phyloP scores from a whole-genome alignment of 768 basidiomycete genomes.

The Mycena indigotica region DNA sequence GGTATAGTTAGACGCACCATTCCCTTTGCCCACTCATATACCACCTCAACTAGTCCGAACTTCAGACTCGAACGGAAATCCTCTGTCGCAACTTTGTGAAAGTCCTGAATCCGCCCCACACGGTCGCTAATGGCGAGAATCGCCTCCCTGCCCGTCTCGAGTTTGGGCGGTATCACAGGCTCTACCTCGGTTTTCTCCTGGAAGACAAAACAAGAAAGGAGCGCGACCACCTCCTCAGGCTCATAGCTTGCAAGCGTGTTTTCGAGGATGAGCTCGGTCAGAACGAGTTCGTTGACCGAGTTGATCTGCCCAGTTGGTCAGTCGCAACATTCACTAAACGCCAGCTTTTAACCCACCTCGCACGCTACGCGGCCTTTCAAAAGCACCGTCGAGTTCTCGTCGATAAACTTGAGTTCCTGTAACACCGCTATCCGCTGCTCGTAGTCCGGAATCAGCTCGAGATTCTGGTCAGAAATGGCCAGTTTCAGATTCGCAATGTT shows the following conservation, averaged over 20 bases:
- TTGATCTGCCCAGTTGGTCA: conserved; percentile 70
- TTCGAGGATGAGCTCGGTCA: conserved; percentile 96
- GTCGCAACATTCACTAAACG: no score
- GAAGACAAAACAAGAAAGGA: conserved; percentile 96
- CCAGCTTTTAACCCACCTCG: conserved; percentile 78
- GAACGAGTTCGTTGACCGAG: conserved; percentile 93
- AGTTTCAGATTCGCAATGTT: conserved; percentile 80
- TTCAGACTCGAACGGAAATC: conserved; percentile 81
- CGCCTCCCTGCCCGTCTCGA: conserved; percentile 78
- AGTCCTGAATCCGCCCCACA: conserved; percentile 78
- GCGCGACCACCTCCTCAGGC: conserved; percentile 93
- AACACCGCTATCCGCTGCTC: conserved; percentile 91
- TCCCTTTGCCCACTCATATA: conserved; percentile 99
- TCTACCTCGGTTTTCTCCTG: conserved; percentile 96
- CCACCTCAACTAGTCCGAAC: conserved; percentile 91
- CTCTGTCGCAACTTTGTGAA: conserved; percentile 75
- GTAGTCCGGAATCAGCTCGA: conserved; percentile 96
- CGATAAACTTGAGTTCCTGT: conserved; percentile 89
- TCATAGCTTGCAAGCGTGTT: conserved; percentile 90
- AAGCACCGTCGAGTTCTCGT: conserved; percentile 92
- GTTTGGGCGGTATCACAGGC: conserved; percentile 75
- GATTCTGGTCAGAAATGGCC: conserved; percentile 92
- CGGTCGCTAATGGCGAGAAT: conserved; percentile 79
- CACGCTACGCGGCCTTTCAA: conserved; percentile 98
- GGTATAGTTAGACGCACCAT: conserved; percentile 63